Evolutionary conservation across 371 early-diverging fungal genomes (phyloP), one percentile per base, ranked within the genome.

Genomic region (Mucor indicus): DNA sequence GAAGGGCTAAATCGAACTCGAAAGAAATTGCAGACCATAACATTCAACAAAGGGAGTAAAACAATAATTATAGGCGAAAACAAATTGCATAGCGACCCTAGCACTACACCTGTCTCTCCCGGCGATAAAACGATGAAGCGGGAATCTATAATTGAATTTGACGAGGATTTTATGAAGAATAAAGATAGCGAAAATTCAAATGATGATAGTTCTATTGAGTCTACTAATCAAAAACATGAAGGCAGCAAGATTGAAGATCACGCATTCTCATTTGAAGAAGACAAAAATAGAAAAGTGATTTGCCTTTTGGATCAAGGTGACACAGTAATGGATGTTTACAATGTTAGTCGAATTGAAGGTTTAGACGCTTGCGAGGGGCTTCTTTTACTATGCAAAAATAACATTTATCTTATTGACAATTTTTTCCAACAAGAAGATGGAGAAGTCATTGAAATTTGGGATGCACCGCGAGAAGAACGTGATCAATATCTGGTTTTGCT

Each of bases 331-430:
- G 89, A 90, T 44, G 81, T 83, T 5, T 84, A 82, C 55, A 90
- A 90, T 61, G 72, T 81, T 55, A 87, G 87, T 25, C 74, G 84
- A 36, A 78, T 90, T 21, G 69, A 77, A 21, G 89, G 88, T 9
- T 57, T 90, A 19, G 90, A 89, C 58, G 81, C 86, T 0, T 72
- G 77, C 27, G 90, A 90, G 57, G 87, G 89, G 0, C 49, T 90
- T 11, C 60, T 87, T n/a, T 39, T 90, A 1, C 60, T 90, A 1
- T 85, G 89, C 59, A 84, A 84, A 38, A 67, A 83, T 38, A 83
- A 87, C 48, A 74, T 90, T 42, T 89, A 89, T 43, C 54, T 90
- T 27, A 80, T 90, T 31, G 87, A 90, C 55, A 85, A 86, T 55
- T 90, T 86, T 53, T 85, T 87, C 54, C 81, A 83, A 38, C 66